Evolutionary conservation across 1,139 yeast species (phyloP).

Genomic region (Tardiomyces digboiensis): DNA sequence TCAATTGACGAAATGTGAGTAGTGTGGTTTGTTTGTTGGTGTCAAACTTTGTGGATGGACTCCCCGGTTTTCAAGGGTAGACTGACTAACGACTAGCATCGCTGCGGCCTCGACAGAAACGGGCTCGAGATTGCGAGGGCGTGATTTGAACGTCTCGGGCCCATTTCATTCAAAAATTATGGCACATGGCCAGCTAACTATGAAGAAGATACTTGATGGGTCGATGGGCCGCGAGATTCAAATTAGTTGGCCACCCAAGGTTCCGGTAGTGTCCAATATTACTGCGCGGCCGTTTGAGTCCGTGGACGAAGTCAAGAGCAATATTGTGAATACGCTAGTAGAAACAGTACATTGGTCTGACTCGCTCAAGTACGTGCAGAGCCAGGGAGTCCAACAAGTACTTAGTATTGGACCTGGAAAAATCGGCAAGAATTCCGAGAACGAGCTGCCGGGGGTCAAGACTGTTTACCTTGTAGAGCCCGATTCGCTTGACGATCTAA

Average conservation of each 20-base stretch:
- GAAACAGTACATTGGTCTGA: constrained; percentile 26
- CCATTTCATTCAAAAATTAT: constrained; percentile 44
- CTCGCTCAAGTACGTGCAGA: constrained; percentile 14
- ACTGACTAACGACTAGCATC: neutral
- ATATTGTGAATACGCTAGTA: constrained; percentile 18
- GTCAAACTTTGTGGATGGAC: no score
- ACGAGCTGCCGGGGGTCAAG: neutral
- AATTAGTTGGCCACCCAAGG: constrained; percentile 18
- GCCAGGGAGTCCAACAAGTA: constrained; percentile 9
- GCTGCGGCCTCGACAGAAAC: neutral
- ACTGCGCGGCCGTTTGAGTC: constrained; percentile 24
- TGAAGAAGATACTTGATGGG: constrained; percentile 13
- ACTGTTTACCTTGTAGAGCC: neutral
- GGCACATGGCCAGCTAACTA: constrained; percentile 27
- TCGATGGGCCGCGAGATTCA: constrained; percentile 2
- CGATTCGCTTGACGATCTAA: neutral
- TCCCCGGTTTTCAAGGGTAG: no score
- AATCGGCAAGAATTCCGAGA: constrained; percentile 11
- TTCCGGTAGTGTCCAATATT: constrained; percentile 23
- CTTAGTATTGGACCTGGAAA: constrained; percentile 24
- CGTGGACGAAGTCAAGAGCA: constrained; percentile 18
- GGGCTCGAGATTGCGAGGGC: constrained; percentile 16
- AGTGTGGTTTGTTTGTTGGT: neutral
- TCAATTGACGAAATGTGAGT: constrained; percentile 17
- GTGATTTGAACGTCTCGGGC: constrained; percentile 36